Evolutionary conservation across 768 basidiomycete genomes (phyloP).

Genomic region (Mycena alexandri): DNA sequence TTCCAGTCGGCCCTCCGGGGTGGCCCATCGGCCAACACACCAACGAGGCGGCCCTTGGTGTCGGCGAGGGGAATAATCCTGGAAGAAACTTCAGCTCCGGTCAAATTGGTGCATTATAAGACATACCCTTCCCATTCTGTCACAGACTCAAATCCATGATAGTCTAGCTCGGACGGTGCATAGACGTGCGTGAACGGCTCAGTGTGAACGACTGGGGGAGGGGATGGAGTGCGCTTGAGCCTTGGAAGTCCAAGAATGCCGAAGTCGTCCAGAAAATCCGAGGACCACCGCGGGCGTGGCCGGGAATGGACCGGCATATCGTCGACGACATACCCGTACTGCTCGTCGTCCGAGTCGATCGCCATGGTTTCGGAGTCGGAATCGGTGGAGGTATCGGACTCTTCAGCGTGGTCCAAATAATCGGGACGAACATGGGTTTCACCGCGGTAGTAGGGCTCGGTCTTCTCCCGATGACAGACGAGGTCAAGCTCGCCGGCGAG

Average conservation of each 20-base stretch:
- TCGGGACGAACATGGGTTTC: not conserved
- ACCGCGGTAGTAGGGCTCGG: not conserved
- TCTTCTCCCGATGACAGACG: not conserved
- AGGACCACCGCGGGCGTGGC: not conserved
- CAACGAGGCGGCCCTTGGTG: too few relatives aligned
- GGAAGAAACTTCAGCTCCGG: too few relatives aligned
- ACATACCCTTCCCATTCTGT: too few relatives aligned
- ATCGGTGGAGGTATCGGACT: not conserved
- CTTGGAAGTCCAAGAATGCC: not conserved
- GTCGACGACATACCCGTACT: not conserved
- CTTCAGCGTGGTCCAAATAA: not conserved
- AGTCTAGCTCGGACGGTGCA: slow-evolving; percentile 4
- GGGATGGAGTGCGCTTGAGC: not conserved
- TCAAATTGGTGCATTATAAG: too few relatives aligned
- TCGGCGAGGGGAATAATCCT: too few relatives aligned
- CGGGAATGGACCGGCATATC: not conserved
- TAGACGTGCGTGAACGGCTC: not conserved
- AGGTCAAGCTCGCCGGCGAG: not conserved
- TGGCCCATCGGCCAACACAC: too few relatives aligned
- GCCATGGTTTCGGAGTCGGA: not conserved
- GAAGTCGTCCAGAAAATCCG: not conserved
- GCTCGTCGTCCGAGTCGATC: not conserved
- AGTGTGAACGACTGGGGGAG: not conserved
- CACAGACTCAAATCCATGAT: slow-evolving; percentile 5
- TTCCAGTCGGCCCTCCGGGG: too few relatives aligned